Base-by-base conservation (phyloP, 352 stramenopile genomes). In the Phytophthora chlamydospora region DNA sequence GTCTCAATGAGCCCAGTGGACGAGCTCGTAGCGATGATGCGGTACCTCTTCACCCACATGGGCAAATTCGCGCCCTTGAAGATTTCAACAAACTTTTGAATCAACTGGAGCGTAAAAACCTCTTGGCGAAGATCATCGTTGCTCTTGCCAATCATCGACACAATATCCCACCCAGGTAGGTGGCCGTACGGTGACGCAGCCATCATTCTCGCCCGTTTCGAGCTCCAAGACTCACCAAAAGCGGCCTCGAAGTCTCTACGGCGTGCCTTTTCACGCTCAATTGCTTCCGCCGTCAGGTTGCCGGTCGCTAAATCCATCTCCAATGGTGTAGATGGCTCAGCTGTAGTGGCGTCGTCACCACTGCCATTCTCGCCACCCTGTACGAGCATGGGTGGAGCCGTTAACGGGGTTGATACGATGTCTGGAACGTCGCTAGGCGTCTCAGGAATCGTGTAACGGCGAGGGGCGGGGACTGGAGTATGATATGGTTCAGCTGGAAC, bases 51-150 rank as follows among this genome's bases (percentile, higher is more conserved):
- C 8, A 99, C 79, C 93, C 95, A 99, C 44, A 99, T 81, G 2
- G 96, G 92, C 9, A 99, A 58, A 46, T 97, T 91, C 6, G 93
- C 91, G 19, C 89, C 91, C 55, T 95, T 85, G 73, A 99, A 99
- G 51, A 98, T 98, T 69, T 99, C 93, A 32, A 97, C 87, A 54
- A 98, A 99, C 54, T 98, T 95, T 38, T 97, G 86, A 68, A 99
- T 99, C 8, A 99, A 75, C 71, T 99, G 97, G 62, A 99, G 88
- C 12, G 97, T 97, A 75, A 99, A 99, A n/a, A 98, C 95, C 73
- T 99, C 97, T 75, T 99, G 98, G 6, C 97, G 85, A 54, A 99
- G 74, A 68, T 99, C 97, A 73, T 99, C 98, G 67, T 99, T 98
- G 32, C 93, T 98, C 71, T 99, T 99, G 31, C 98, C 95, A 70